Percentiles rank a stretch among this genome's conserved stretches.
phyloP scores from a whole-genome alignment of 495 filamentous ascomycete species.

The Podospora appendiculata region DNA sequence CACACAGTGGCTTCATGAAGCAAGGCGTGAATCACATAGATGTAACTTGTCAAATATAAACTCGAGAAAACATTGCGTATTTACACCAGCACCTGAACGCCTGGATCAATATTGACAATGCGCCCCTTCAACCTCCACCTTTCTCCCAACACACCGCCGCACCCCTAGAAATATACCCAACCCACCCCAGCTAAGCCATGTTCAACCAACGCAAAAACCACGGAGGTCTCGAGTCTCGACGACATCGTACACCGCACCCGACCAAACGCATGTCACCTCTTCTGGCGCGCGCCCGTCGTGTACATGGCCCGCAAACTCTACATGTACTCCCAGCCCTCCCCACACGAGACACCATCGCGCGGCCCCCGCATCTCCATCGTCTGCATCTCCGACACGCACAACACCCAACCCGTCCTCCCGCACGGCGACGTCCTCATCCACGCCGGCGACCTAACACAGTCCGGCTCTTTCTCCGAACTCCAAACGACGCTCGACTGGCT shows the following conservation, averaged over 20 bases:
- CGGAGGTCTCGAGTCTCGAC: no score
- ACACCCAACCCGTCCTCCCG: conserved; percentile 54
- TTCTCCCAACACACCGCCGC: no score
- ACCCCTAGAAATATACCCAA: no score
- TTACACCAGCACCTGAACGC: no score
- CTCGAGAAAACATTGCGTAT: no score
- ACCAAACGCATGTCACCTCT: not conserved
- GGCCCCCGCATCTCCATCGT: conserved; percentile 36
- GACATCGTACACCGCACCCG: not conserved
- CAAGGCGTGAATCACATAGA: no score
- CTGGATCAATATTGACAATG: no score
- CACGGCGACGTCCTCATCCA: conserved; percentile 80
- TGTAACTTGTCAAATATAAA: no score
- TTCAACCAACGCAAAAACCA: no score
- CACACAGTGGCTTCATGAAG: no score
- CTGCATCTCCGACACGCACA: conserved; percentile 87
- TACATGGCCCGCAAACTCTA: not conserved
- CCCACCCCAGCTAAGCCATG: no score
- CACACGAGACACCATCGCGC: not conserved
- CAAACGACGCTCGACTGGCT: conserved; percentile 65
- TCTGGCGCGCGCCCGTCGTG: not conserved
- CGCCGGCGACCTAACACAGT: conserved; percentile 78
- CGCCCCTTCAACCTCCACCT: no score
- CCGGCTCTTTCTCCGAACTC: conserved; percentile 63
- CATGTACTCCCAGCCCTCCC: not conserved